Conservation (phyloP, 305 asterid genomes). For the Fraxinus sp. region DNA sequence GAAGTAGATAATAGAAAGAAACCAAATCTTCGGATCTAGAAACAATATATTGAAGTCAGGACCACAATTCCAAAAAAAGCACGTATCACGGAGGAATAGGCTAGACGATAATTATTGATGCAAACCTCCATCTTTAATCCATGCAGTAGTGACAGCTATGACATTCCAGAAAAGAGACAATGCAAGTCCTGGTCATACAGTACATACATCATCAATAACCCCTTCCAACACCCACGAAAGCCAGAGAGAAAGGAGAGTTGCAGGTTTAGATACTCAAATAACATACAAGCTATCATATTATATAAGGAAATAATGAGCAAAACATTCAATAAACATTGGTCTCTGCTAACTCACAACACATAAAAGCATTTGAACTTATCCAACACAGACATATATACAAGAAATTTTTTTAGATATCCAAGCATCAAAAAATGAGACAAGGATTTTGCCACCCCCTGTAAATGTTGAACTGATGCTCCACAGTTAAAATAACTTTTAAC, state of each 20-base stretch:
- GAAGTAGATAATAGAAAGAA: slow-evolving; percentile 91
- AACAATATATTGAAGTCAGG: slow-evolving; percentile 17
- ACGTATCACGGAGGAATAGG: neutral
- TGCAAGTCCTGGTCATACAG: slow-evolving; percentile 59
- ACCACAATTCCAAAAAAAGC: slow-evolving; percentile 1
- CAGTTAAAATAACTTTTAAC: neutral
- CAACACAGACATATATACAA: neutral
- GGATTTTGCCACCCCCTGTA: neutral
- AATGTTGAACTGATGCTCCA: neutral
- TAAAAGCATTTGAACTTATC: neutral
- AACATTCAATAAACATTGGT: neutral
- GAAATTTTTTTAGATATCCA: neutral
- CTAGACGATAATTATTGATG: slow-evolving; percentile 20
- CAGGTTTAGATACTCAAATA: neutral
- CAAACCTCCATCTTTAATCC: slow-evolving; percentile 88
- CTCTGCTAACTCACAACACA: neutral
- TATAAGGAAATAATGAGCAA: neutral
- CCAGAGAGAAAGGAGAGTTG: neutral
- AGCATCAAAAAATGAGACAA: neutral
- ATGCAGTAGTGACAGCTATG: slow-evolving; percentile 77
- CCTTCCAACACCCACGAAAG: neutral
- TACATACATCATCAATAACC: slow-evolving; percentile 23
- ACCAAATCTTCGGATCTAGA: slow-evolving; percentile 78
- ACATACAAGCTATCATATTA: neutral
- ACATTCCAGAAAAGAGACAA: slow-evolving; percentile 79